phyloP scores from a whole-genome alignment of 2,329 filamentous ascomycete species.

The Apiospora koreana region DNA sequence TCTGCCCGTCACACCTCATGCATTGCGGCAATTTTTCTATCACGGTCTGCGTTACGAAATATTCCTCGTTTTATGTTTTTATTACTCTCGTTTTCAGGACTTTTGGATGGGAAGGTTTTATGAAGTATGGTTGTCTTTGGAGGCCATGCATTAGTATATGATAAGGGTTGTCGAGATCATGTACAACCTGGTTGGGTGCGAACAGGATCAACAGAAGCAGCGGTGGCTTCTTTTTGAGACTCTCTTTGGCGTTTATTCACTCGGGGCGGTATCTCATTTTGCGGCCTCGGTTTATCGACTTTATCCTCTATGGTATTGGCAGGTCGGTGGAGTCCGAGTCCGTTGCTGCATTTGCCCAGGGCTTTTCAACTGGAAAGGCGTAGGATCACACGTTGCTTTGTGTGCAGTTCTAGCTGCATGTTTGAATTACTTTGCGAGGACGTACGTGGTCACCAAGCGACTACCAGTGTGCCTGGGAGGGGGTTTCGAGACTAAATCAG shows the following conservation, averaged over 20 bases:
- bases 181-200: conserved; percentile 5
- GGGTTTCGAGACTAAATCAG: conserved; percentile 5
- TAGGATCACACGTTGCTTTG: conserved; percentile 6
- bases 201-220: conserved; percentile 3
- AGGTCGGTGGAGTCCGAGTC: conserved; percentile 7
- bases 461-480: neutral
- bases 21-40: conserved; percentile 10
- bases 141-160: conserved; percentile 9
- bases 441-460: conserved; percentile 3
- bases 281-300: neutral
- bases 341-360: conserved; percentile 6
- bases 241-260: conserved; percentile 9
- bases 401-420: conserved; percentile 4
- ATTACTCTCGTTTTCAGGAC: conserved; percentile 9
- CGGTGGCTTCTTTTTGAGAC: neutral
- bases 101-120: conserved; percentile 5
- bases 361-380: neutral
- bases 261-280: neutral
- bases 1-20: conserved; percentile 3
- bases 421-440: conserved; percentile 4
- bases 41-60: conserved; percentile 8
- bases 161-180: conserved; percentile 1
- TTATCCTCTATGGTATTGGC: neutral
- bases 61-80: conserved; percentile 8
- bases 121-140: neutral